Evolutionary conservation across 2,329 filamentous ascomycete species (phyloP), one percentile per base, ranked within the genome.

Genomic region (Boeremia exigua): DNA sequence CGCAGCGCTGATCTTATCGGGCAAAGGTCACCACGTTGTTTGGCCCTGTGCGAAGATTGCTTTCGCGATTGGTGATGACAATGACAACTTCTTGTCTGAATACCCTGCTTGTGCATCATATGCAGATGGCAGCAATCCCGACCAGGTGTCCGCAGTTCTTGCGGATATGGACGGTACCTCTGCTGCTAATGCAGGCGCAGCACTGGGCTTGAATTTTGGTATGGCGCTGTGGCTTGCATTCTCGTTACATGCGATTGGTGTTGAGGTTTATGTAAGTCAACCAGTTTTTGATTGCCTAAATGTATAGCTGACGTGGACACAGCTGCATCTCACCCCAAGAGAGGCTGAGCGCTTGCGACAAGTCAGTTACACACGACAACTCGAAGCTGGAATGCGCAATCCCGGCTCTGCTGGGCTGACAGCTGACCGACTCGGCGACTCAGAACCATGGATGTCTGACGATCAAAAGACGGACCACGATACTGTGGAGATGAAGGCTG

Each of bases 301-400:
- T 11, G 8, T 17, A 4, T 2, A 2, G 29, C 50, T 51, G 14
- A 50, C 32, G 14, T 1, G 27, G 10, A n/a, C 11, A 8, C 38
- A 68, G 65, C 53, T 73, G 4, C 61, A 68, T 30, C 60, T 73
- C 28, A 88, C 85, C 0, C 82, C 84, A 0, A 77, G 69, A 11
- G 85, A 88, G 62, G 73, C 75, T 1, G 76, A 85, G 39, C 75
- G 85, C 6, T 69, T 88, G 42, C 77, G 84, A 10, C 75, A 78
- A n/a, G 77, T 87, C 1, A 84, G 81, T 6, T 86, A 84, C 61
- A 79, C 84, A 65, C 75, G 80, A 38, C 84, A 88, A 61, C 58
- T 85, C 6, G 82, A 83, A 58, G 79, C 81, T 5, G 84, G 84
- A 0, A 78, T 82, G 70, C 76, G 67, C 38, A 75, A 78, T n/a